These are phyloP conservation scores for Aspergillus sp. DNA, from an alignment of 2,329 filamentous ascomycete species.

Conservation along the genomic window DNA sequence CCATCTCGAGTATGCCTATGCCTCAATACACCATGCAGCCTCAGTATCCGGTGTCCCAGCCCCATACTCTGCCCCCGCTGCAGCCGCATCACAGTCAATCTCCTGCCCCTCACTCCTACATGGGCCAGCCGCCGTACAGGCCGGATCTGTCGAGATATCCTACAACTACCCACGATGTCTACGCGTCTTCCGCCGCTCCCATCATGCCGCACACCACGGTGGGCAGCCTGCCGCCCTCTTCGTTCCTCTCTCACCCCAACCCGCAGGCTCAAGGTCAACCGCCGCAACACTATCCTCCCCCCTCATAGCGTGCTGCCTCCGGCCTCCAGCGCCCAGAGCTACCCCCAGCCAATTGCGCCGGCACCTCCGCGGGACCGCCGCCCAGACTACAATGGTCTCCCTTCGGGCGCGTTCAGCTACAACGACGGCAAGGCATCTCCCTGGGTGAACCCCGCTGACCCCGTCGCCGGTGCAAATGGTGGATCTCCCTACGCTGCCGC, in stretches of 20 bases:
- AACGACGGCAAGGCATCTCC: slow-evolving; percentile 52
- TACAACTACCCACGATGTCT: slow-evolving; percentile 38
- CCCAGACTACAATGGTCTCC: slow-evolving; percentile 63
- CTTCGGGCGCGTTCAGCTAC: slow-evolving; percentile 60
- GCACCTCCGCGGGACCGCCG: slow-evolving; percentile 53
- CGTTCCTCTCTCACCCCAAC: slow-evolving; percentile 38
- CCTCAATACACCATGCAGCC: slow-evolving; percentile 45
- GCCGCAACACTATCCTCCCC: slow-evolving; percentile 35
- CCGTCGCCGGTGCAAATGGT: slow-evolving; percentile 35
- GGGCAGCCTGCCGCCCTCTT: slow-evolving; percentile 38
- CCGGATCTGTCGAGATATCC: slow-evolving; percentile 41
- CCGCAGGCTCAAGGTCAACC: slow-evolving; percentile 34
- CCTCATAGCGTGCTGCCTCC: slow-evolving; percentile 59
- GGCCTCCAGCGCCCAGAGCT: slow-evolving; percentile 61
- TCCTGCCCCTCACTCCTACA: slow-evolving; percentile 37
- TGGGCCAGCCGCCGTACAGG: slow-evolving; percentile 37
- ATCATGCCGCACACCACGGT: slow-evolving; percentile 40
- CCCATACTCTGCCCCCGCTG: slow-evolving; percentile 42
- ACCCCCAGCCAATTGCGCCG: slow-evolving; percentile 72
- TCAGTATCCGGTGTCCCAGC: slow-evolving; percentile 40
- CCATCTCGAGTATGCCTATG: slow-evolving; percentile 43
- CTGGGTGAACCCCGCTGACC: slow-evolving; percentile 40
- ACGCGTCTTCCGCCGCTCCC: slow-evolving; percentile 36
- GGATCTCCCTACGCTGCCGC: slow-evolving; percentile 30
- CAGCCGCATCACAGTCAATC: slow-evolving; percentile 43